Percentiles rank a stretch among this genome's conserved stretches.
phyloP scores from a whole-genome alignment of 2,329 filamentous ascomycete species.

The Fusarium goolgardi region DNA sequence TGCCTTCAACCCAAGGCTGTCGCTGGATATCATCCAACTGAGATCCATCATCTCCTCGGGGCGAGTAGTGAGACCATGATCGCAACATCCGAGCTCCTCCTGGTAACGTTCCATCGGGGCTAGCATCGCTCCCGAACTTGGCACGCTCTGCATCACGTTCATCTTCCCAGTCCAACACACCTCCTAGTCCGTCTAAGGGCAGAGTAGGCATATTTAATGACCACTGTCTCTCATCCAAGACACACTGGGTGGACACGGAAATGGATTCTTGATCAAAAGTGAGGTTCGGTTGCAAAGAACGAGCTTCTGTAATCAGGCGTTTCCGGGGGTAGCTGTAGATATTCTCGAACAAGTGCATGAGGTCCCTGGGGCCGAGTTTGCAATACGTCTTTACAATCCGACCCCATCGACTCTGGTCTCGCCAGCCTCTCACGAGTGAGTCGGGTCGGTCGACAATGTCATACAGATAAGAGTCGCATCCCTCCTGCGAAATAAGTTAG shows the following conservation, averaged over 20 bases:
- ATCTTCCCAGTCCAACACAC: slow-evolving; percentile 57
- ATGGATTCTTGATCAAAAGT: slow-evolving; percentile 60
- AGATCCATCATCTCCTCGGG: slow-evolving; percentile 56
- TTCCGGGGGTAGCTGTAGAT: slow-evolving; percentile 59
- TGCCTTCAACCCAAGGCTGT: slow-evolving; percentile 34
- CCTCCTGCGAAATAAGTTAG: slow-evolving; percentile 33
- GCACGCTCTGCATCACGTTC: slow-evolving; percentile 51
- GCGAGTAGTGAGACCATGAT: slow-evolving; percentile 53
- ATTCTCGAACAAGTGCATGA: slow-evolving; percentile 62
- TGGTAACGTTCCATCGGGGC: slow-evolving; percentile 53
- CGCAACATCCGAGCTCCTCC: slow-evolving; percentile 46
- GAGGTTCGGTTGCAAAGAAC: slow-evolving; percentile 56
- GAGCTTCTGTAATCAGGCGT: slow-evolving; percentile 58
- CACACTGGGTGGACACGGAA: slow-evolving; percentile 54
- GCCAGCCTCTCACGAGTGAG: slow-evolving; percentile 52
- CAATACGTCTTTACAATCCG: slow-evolving; percentile 59
- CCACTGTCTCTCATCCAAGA: slow-evolving; percentile 54
- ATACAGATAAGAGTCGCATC: slow-evolving; percentile 38
- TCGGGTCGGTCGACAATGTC: slow-evolving; percentile 46
- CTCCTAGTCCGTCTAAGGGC: slow-evolving; percentile 52
- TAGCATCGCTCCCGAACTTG: slow-evolving; percentile 52
- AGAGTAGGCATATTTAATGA: slow-evolving; percentile 48
- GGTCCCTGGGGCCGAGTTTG: slow-evolving; percentile 62
- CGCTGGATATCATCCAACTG: slow-evolving; percentile 47
- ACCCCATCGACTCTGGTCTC: slow-evolving; percentile 52